Evolutionary conservation across 2,329 filamentous ascomycete species (phyloP).

Genomic region (Fusarium lyarnte): DNA sequence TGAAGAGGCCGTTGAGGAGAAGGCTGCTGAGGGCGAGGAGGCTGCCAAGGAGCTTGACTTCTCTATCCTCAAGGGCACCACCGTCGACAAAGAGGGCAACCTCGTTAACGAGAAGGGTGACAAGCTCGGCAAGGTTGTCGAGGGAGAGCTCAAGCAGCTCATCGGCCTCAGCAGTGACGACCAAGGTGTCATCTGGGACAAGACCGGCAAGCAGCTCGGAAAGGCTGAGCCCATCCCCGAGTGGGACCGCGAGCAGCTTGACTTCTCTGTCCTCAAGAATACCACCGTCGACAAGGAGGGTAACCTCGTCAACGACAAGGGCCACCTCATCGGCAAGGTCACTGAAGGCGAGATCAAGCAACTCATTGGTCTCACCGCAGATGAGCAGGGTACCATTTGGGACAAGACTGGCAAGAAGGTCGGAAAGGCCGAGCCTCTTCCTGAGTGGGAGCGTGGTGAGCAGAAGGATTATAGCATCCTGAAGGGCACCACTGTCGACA

Average conservation of each 20-base stretch:
- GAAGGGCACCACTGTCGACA: conserved; percentile 66
- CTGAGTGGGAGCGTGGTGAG: conserved; percentile 59
- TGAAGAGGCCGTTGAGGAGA: neutral
- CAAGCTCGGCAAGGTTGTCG: conserved; percentile 68
- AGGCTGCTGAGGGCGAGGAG: neutral
- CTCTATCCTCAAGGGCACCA: conserved; percentile 31
- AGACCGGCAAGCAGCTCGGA: conserved; percentile 69
- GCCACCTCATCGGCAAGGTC: conserved; percentile 67
- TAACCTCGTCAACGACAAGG: conserved; percentile 64
- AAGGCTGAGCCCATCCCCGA: conserved; percentile 71
- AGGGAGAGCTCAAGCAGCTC: conserved; percentile 71
- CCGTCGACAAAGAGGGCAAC: conserved; percentile 62
- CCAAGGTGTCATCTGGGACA: conserved; percentile 74
- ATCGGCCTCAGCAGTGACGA: conserved; percentile 72
- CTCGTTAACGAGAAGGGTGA: conserved; percentile 64
- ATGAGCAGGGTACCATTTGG: conserved; percentile 73
- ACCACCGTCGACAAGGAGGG: conserved; percentile 68
- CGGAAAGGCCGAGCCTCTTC: conserved; percentile 73
- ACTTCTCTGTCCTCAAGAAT: conserved; percentile 49
- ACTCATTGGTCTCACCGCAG: conserved; percentile 70
- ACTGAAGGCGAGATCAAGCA: conserved; percentile 70
- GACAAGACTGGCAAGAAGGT: conserved; percentile 70
- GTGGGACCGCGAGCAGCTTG: conserved; percentile 55
- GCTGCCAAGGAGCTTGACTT: conserved; percentile 32
- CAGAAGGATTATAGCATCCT: conserved; percentile 34